Conservation (phyloP, 768 basidiomycete species). For the Trametes sanguinea region DNA sequence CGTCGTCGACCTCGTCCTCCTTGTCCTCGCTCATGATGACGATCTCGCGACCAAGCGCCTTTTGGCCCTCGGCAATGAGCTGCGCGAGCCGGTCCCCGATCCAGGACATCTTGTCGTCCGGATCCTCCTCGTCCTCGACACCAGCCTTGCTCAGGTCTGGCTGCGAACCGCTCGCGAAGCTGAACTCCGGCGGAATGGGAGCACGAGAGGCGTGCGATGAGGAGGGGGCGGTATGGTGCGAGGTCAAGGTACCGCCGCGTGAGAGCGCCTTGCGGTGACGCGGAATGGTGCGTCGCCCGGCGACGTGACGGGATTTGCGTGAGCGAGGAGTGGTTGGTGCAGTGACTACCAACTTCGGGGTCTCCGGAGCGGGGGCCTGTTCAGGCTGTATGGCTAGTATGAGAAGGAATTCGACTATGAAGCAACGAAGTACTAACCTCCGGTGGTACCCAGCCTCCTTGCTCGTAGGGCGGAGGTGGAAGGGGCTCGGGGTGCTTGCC, state of each 20-base stretch:
- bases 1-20: slow-evolving; percentile 80
- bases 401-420: not conserved
- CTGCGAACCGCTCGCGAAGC: slow-evolving; percentile 35
- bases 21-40: slow-evolving; percentile 74
- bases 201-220: slow-evolving; percentile 31
- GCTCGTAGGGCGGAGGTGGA: slow-evolving; percentile 66
- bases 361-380: slow-evolving; percentile 11
- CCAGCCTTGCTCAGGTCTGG: slow-evolving; percentile 13
- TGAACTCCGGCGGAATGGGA: slow-evolving; percentile 43
- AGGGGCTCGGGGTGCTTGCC: slow-evolving; percentile 52
- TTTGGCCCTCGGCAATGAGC: slow-evolving; percentile 79
- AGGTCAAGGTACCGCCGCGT: slow-evolving; percentile 24
- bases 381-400: not conserved
- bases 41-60: slow-evolving; percentile 73
- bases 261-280: slow-evolving; percentile 42
- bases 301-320: slow-evolving; percentile 39
- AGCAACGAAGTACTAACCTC: slow-evolving; percentile 30
- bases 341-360: slow-evolving; percentile 33
- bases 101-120: slow-evolving; percentile 79
- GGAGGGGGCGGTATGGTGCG: slow-evolving; percentile 27
- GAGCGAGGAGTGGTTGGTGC: slow-evolving; percentile 40
- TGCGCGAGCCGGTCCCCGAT: slow-evolving; percentile 67
- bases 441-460: slow-evolving; percentile 55
- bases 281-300: slow-evolving; percentile 38
- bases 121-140: slow-evolving; percentile 40